Conservation (phyloP, 192 early-diverging fungal species). For the Backusella circina region DNA sequence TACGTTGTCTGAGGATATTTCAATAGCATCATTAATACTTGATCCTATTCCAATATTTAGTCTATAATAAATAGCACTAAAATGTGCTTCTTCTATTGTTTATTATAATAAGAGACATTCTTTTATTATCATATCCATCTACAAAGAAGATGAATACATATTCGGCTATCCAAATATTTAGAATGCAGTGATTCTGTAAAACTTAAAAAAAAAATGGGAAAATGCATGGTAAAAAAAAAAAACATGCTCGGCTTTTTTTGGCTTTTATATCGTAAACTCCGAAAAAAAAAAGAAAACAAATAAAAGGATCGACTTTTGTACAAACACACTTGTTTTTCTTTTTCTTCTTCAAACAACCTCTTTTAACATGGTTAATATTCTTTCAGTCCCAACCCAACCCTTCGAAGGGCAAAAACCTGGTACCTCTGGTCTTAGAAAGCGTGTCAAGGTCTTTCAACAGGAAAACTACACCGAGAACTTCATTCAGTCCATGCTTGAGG, state of each 20-base stretch:
- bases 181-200: not conserved
- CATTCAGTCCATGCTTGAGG: conserved; percentile 83
- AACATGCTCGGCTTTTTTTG: not conserved
- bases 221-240: conserved; percentile 3
- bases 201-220: not conserved
- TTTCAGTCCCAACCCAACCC: conserved; percentile 62
- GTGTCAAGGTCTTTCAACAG: conserved; percentile 95
- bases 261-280: not conserved
- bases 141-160: too few relatives aligned
- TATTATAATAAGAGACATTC: too few relatives aligned
- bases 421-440: conserved; percentile 93
- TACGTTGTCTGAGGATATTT: not conserved
- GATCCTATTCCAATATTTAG: too few relatives aligned
- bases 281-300: not conserved
- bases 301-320: not conserved
- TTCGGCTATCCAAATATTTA: not conserved
- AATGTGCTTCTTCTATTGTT: too few relatives aligned
- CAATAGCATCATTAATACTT: too few relatives aligned
- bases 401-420: conserved; percentile 97
- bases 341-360: not conserved
- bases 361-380: conserved; percentile 26
- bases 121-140: too few relatives aligned
- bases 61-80: too few relatives aligned
- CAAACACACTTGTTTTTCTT: not conserved
- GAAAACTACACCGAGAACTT: conserved; percentile 96